Evolutionary conservation across 2,329 filamentous ascomycete genomes (phyloP), one percentile per base, ranked within the genome.

Genomic region (Ophiosphaerella korrae): DNA sequence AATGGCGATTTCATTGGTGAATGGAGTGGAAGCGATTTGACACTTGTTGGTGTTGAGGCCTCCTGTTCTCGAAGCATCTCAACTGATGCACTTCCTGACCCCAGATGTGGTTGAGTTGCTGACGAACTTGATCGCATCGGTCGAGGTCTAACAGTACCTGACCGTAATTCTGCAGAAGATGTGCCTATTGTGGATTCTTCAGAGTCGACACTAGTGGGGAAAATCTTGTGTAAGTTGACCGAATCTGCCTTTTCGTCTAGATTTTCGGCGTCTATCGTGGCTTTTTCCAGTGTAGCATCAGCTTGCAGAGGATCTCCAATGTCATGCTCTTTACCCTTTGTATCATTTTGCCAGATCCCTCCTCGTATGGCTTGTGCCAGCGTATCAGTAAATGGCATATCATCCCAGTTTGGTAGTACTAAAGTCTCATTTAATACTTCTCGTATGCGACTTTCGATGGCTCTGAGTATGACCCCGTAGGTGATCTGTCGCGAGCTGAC

Each of bases 401-500:
- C 94, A 59, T 99, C 94, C 93, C 94, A 99, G 68, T 96, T 96
- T 0, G 94, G 94, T 48, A 88, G 80, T 2, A 99, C 94, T 16
- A 97, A 74, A 1, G 92, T 96, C 75, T 99, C 94, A 8, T 89
- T 90, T 53, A 99, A 82, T 7, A 97, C 92, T 73, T 97, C 92
- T 66, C 95, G 89, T 70, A 99, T 97, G 42, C 92, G 84, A 67
- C 89, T 96, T 74, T 99, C 94, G 52, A 99, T 97, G 54, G 95
- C 90, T 42, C 92, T 86, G 11, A 97, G 81, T 48, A 99, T 94
- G 52, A 96, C 84, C 1, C 88, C 90, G 73, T 96, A 97, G 0
- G 94, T 97, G 58, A 99, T 96, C 71, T 97, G 93, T 50, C 93
- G 86, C 12, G 92, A 89, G 76, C 92, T 96, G 43, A 99, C 92